A percentile compares a stretch with the other conserved stretches of the same genome.
Conservation (phyloP, 768 basidiomycete species). For the Termitomyces sp. region DNA sequence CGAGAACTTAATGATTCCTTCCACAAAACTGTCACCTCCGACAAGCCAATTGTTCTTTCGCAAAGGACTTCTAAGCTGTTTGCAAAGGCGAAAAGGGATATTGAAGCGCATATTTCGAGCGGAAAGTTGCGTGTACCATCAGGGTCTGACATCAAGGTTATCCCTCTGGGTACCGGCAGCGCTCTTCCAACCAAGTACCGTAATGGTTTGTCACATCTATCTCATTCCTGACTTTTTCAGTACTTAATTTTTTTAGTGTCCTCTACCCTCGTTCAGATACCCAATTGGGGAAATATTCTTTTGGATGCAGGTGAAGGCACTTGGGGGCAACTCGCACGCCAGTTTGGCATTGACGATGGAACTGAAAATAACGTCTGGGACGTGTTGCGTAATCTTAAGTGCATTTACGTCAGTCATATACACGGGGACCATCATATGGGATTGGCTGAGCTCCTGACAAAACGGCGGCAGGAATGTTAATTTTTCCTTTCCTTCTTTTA, state of each 20-base stretch:
- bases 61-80: conserved; percentile 32
- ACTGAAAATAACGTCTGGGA: conserved; percentile 39
- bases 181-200: conserved; percentile 81
- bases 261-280: conserved; percentile 71
- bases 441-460: conserved; percentile 62
- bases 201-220: conserved; percentile 52
- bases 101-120: conserved; percentile 18
- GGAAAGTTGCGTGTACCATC: conserved; percentile 14
- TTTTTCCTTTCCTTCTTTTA: neutral
- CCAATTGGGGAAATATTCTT: conserved; percentile 66
- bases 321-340: conserved; percentile 79
- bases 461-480: conserved; percentile 54
- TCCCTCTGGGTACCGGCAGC: conserved; percentile 86
- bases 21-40: conserved; percentile 27
- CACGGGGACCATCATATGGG: conserved; percentile 95
- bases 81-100: conserved; percentile 26
- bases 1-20: conserved; percentile 29
- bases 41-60: conserved; percentile 24
- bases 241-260: conserved; percentile 42
- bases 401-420: conserved; percentile 84
- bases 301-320: conserved; percentile 92
- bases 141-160: conserved; percentile 65
- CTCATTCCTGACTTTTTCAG: neutral
- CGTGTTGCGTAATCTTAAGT: conserved; percentile 62
- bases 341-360: conserved; percentile 52